These are phyloP conservation scores for Tricholoma terreum DNA, from an alignment of 768 basidiomycete genomes.

Conservation along the genomic window DNA sequence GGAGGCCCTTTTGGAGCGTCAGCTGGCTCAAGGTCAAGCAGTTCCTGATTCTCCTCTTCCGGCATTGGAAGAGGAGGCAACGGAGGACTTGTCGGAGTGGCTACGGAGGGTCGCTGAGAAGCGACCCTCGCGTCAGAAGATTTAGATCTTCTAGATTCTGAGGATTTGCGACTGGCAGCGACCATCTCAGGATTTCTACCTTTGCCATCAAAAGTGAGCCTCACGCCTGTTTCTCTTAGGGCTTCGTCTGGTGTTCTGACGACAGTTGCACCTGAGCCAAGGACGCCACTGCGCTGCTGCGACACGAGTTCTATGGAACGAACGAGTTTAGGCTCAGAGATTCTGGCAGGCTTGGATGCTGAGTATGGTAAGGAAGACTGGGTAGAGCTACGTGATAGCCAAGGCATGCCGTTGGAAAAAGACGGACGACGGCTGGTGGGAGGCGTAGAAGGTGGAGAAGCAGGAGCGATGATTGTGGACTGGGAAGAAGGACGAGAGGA, in stretches of 20 bases:
- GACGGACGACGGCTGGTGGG: constrained; percentile 33
- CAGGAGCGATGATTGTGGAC: constrained; percentile 19
- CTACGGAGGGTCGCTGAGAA: constrained; percentile 10
- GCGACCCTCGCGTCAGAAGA: constrained; percentile 7
- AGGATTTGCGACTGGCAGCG: constrained; percentile 2
- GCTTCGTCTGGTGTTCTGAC: constrained; percentile 83
- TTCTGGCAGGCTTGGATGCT: constrained; percentile 35
- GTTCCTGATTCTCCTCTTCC: constrained; percentile 29
- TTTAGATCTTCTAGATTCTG: constrained; percentile 7
- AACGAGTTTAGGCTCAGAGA: constrained; percentile 44
- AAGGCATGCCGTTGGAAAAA: constrained; percentile 47
- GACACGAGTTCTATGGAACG: constrained; percentile 38
- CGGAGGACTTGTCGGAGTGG: constrained; percentile 45
- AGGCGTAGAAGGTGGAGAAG: constrained; percentile 23
- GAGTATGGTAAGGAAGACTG: constrained; percentile 30
- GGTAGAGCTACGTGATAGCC: constrained; percentile 43
- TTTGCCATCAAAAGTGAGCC: constrained; percentile 33
- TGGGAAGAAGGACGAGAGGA: constrained; percentile 21
- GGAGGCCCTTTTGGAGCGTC: constrained; percentile 30
- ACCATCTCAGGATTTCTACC: constrained; percentile 6
- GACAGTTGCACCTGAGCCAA: constrained; percentile 72
- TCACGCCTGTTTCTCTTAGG: constrained; percentile 47
- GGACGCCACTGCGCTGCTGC: constrained; percentile 42
- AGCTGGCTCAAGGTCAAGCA: constrained; percentile 16
- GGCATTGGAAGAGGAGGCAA: constrained; percentile 51